A percentile compares a stretch with the other conserved stretches of the same genome.
Conservation (phyloP, 192 early-diverging fungal genomes). For the Borealophlyctis nickersoniae region DNA sequence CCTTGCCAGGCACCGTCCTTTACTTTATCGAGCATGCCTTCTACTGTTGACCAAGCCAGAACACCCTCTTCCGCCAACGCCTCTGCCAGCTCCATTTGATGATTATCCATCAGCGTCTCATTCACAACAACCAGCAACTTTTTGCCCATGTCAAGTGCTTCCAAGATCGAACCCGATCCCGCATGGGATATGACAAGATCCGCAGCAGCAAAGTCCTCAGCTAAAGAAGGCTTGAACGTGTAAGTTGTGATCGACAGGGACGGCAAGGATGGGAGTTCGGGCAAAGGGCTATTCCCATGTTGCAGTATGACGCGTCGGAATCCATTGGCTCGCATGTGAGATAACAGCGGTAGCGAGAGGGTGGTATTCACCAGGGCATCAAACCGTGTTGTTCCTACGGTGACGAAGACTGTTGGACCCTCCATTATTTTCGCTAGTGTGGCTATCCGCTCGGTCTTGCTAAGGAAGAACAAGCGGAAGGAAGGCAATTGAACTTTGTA, state of each 20-base stretch:
- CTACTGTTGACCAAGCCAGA: conserved; percentile 38
- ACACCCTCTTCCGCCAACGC: conserved; percentile 59
- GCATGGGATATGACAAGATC: conserved; percentile 82
- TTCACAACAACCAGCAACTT: conserved; percentile 76
- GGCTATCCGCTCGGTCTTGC: too few relatives aligned
- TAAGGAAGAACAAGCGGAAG: too few relatives aligned
- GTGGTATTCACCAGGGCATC: conserved; percentile 63
- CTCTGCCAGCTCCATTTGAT: conserved; percentile 79
- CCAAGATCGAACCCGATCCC: conserved; percentile 85
- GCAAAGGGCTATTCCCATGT: conserved; percentile 16
- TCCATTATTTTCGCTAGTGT: too few relatives aligned
- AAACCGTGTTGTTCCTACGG: conserved; percentile 91
- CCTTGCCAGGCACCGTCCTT: conserved; percentile 1
- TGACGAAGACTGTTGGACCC: conserved; percentile 61
- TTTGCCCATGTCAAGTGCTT: conserved; percentile 55
- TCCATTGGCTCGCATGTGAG: conserved; percentile 40
- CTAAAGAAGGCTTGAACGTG: conserved; percentile 55
- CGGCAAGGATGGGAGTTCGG: neutral
- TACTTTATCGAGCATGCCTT: conserved; percentile 7
- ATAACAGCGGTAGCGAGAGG: conserved; percentile 45
- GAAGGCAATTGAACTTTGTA: too few relatives aligned
- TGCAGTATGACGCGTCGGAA: conserved; percentile 49
- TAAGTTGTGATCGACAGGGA: conserved; percentile 45
- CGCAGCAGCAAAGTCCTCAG: conserved; percentile 54
- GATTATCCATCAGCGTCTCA: conserved; percentile 74